These are phyloP conservation scores for Limnanthes douglasii DNA, from an alignment of 345 rosid genomes.

Conservation along the genomic window DNA sequence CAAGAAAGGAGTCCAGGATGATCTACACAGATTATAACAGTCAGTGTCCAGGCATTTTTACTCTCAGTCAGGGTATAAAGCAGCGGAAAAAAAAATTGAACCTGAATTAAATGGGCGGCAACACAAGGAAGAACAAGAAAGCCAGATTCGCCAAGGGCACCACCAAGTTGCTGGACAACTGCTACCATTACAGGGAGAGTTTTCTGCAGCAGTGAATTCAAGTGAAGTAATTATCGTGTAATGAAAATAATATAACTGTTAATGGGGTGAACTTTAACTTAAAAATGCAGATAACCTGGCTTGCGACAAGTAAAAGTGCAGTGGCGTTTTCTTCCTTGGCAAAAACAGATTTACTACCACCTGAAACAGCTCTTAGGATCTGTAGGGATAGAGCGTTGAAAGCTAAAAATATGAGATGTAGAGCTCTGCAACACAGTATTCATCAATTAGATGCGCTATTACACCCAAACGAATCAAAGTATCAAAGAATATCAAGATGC, in stretches of 20 bases:
- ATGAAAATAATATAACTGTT: too few relatives aligned
- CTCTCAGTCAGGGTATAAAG: not conserved
- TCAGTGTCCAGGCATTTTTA: not conserved
- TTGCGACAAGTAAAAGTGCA: constrained; percentile 63
- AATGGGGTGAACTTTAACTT: too few relatives aligned
- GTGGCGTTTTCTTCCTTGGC: constrained; percentile 44
- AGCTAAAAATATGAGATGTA: constrained; percentile 51
- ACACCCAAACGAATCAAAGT: too few relatives aligned
- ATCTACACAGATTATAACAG: constrained; percentile 3
- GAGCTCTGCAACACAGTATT: constrained; percentile 54
- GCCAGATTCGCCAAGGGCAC: constrained; percentile 84
- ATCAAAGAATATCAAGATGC: too few relatives aligned
- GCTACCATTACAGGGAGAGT: constrained; percentile 81
- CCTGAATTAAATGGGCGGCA: constrained; percentile 83
- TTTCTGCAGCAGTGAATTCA: constrained; percentile 27
- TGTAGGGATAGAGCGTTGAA: constrained; percentile 42
- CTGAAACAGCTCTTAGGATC: constrained; percentile 37
- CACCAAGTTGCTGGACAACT: constrained; percentile 73
- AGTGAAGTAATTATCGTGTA: too few relatives aligned
- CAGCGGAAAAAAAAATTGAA: constrained; percentile 3
- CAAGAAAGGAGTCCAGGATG: constrained; percentile 17
- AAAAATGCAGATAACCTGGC: constrained; percentile 81
- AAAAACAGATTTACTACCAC: constrained; percentile 29
- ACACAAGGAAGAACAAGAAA: constrained; percentile 88
- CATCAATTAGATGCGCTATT: too few relatives aligned